Base-by-base conservation (phyloP, 352 stramenopile species). In the Elongisporangium undulatum region DNA sequence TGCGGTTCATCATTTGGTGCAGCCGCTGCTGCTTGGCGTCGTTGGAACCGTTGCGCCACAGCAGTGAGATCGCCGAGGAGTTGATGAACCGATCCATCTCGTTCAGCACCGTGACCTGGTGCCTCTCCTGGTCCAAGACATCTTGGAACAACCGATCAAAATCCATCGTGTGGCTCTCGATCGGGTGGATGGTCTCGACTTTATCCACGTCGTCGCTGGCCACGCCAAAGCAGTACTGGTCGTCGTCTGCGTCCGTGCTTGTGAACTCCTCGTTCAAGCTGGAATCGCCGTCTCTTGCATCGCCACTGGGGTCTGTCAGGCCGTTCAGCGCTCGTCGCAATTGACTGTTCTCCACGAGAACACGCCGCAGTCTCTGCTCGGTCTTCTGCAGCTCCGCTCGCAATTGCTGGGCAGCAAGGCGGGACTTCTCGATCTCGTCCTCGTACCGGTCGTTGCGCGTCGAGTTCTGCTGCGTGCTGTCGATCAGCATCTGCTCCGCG, bases 21-120 rank as follows among this genome's bases (percentile, higher is more conserved):
- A 89, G 74, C 52, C 83, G 68, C 49, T 71, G 69, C 52, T 74
- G 79, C 22, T 76, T 57, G 38, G 79, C 67, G 38, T 81, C 71
- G 13, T 66, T 73, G 8, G 82, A 80, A 2, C 80, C 79, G 55
- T 88, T 83, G 39, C 80, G 74, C 82, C 82, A 91, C 17, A 91
- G 74, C 45, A 89, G 67, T 16, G 75, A 71, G 3, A 89, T 77
- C 0, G 83, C 74, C 45, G 67, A 81, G 20, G 79, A 88, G 59
- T 89, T 84, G 61, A 89, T 84, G 61, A 85, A 89, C 20, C 79
- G 71, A 26, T 91, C 82, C 58, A 89, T 68, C 38, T 79, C 66
- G 57, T 87, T 86, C 4, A 91, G 55, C 9, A 79, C 53, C 2
- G 51, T 49, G 19, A 82, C 56, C 53, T 82, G 79, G 3, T 69